These are phyloP conservation scores for Cyclanthera cordifolia DNA, from an alignment of 306 rosid species.

Conservation along the genomic window DNA sequence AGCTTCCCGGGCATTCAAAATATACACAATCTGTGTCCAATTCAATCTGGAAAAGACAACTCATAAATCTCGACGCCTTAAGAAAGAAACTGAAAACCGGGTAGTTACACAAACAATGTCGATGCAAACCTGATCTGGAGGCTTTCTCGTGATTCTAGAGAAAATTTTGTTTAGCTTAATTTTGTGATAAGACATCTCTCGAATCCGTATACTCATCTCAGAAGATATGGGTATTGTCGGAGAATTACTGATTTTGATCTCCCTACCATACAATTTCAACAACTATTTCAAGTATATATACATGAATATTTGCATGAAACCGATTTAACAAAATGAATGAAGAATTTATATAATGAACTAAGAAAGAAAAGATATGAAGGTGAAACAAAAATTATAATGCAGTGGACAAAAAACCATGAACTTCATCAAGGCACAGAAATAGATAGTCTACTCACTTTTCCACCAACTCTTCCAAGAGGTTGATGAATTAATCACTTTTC, in stretches of 20 bases:
- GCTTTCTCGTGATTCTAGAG: constrained; percentile 68
- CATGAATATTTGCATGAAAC: not conserved
- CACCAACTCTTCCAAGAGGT: constrained; percentile 75
- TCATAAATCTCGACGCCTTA: not conserved
- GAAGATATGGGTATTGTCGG: not conserved
- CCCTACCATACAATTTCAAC: not conserved
- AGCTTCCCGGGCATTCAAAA: constrained; percentile 92
- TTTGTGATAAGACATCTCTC: constrained; percentile 85
- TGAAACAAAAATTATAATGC: not conserved
- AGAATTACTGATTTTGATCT: not conserved
- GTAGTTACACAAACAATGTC: not conserved
- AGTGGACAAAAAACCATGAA: not conserved
- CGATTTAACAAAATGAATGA: not conserved
- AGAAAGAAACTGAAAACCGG: not conserved
- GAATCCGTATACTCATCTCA: constrained; percentile 58
- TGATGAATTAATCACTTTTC: constrained; percentile 95
- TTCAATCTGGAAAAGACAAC: constrained; percentile 47
- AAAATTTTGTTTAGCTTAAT: constrained; percentile 78
- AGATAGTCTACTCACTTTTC: constrained; percentile 39
- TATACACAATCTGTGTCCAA: constrained; percentile 71
- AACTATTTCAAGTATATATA: not conserved
- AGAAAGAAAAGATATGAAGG: too few relatives aligned
- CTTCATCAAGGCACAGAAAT: not conserved
- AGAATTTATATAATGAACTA: not conserved
- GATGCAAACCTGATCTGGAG: constrained; percentile 53